These are phyloP conservation scores for Populus hybrid DNA, from an alignment of 441 rosid genomes.

Conservation along the genomic window DNA sequence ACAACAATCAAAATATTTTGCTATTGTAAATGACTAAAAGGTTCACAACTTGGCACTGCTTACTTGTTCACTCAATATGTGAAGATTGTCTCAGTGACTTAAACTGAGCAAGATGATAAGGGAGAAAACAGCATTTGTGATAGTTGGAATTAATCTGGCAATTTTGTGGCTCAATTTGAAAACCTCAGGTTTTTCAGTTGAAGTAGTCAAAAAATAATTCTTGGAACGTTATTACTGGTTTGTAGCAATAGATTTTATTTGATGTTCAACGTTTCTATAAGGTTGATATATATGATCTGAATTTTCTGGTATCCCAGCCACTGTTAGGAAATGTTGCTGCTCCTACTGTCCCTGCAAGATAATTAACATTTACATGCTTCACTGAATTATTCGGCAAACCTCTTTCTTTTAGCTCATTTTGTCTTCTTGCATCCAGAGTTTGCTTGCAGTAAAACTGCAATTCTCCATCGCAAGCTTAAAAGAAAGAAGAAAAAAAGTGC, in stretches of 20 bases:
- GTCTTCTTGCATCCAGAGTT: not conserved
- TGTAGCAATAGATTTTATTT: not conserved
- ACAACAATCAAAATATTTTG: not conserved
- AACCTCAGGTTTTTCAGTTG: not conserved
- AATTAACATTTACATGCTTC: not conserved
- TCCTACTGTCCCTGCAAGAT: not conserved
- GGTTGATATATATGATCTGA: not conserved
- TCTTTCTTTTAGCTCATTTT: not conserved
- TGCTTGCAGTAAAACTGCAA: not conserved
- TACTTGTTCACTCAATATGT: not conserved
- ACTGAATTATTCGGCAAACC: not conserved
- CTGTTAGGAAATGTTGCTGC: not conserved
- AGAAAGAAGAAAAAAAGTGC: not conserved
- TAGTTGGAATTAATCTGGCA: not conserved
- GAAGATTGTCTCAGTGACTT: not conserved
- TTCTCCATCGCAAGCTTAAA: not conserved
- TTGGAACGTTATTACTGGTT: not conserved
- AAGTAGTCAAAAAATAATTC: not conserved
- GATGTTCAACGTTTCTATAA: not conserved
- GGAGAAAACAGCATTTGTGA: not conserved
- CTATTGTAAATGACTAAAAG: not conserved
- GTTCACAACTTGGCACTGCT: not conserved
- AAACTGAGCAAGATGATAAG: not conserved
- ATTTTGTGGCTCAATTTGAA: not conserved
- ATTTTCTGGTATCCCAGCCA: not conserved